phyloP scores from a whole-genome alignment of 805 yeast species.

The Candida silvatica region DNA sequence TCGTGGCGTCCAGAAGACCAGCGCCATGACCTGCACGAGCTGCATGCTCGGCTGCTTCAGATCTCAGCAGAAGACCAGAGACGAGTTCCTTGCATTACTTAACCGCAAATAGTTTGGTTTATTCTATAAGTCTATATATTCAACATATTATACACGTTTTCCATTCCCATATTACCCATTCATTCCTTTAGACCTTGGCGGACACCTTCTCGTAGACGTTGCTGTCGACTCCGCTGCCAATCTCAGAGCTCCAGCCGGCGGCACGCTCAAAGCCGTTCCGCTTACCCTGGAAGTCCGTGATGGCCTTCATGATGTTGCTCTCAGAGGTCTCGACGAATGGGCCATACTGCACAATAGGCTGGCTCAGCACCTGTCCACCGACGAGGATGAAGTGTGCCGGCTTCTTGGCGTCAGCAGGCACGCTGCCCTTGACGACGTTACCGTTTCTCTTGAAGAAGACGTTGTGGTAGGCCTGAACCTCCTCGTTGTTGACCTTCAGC shows the following conservation, averaged over 20 bases:
- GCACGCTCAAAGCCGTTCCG: conserved; percentile 65
- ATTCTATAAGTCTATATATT: conserved; percentile 2
- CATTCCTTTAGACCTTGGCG: too few relatives aligned
- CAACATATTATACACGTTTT: too few relatives aligned
- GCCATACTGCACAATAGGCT: conserved; percentile 83
- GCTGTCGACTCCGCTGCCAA: conserved; percentile 25
- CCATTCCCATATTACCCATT: too few relatives aligned
- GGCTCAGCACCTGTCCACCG: conserved; percentile 69
- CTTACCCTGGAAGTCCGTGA: conserved; percentile 61
- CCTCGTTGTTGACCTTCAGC: conserved; percentile 33
- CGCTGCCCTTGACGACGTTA: conserved; percentile 44
- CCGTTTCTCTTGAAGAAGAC: conserved; percentile 69
- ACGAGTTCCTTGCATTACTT: conserved; percentile 81
- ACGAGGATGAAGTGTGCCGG: conserved; percentile 60
- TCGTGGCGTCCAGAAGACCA: conserved; percentile 94
- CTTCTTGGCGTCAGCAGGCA: conserved; percentile 31
- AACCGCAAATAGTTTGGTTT: conserved; percentile 38
- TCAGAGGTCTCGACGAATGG: conserved; percentile 78
- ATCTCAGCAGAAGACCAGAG: conserved; percentile 90
- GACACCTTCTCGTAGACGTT: conserved; percentile 10
- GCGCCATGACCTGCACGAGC: conserved; percentile 87
- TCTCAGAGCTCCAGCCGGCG: conserved; percentile 45
- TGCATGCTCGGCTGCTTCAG: conserved; percentile 97
- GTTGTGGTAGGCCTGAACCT: conserved; percentile 36
- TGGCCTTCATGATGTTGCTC: conserved; percentile 60